Base-by-base conservation (phyloP, 768 basidiomycete species). In the Leucocoprinus leucothites region DNA sequence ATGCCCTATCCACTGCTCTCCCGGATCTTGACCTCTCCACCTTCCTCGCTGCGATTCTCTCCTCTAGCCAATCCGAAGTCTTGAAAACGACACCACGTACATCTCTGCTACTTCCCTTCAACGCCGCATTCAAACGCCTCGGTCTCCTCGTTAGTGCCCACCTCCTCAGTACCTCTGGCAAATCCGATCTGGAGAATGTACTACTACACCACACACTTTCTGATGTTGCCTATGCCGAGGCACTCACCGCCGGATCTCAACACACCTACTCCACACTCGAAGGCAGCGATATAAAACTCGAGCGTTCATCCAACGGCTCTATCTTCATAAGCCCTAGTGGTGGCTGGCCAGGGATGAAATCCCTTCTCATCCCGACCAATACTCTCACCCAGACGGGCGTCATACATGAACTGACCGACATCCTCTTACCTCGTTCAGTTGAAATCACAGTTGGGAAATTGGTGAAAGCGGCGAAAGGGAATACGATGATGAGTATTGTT, bases 31-130 rank as follows among this genome's bases (percentile, higher is more conserved):
- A 93, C 38, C 78, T 94, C 16, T 98, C 96, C 2, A 83, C 87
- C 18, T 99, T 95, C 72, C 81, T 98, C 46, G 94, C 94, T 0
- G 86, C 93, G 6, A 75, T 94, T 24, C 94, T 93, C 67, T 91
- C 96, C 1, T 88, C 93, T 9, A 82, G 82, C 9, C 80, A 98
- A 46, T 90, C 91, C 8, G 84, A 90, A 28, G 76, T 71, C 19
- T 71, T 93, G 56, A 78, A 82, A 64, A 75, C 64, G 19, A 80
- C 80, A 21, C 86, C 90, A 3, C 82, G 82, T 7, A 86, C 87
- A 0, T 88, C 94, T 2, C 80, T 94, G 56, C 80, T 99, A 38
- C 85, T 97, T 31, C 97, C 97, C 8, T 85, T 81, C 43, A 99
- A 99, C 64, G 67, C 72, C n/a, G 97, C 94, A 0, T 99, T 97